Conservation (phyloP, 768 basidiomycete genomes). For the Rhizopogon vinicolor region DNA sequence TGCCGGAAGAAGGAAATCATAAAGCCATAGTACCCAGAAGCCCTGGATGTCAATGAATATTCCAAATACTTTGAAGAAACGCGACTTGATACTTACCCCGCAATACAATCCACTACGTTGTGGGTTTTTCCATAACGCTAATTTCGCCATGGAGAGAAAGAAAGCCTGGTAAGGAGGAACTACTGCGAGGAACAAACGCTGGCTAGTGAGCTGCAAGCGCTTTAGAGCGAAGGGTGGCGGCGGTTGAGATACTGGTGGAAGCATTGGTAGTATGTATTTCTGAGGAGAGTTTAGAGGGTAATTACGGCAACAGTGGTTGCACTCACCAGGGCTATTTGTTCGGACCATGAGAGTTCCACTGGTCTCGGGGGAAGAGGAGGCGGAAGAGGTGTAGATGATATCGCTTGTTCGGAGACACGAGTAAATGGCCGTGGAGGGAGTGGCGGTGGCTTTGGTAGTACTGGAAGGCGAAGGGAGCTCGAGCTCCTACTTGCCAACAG, state of each 20-base stretch:
- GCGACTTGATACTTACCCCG: slow-evolving; percentile 33
- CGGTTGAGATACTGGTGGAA: slow-evolving; percentile 38
- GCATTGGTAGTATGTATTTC: slow-evolving; percentile 40
- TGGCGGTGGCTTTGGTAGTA: not conserved
- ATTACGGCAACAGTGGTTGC: slow-evolving; percentile 6
- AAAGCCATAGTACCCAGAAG: slow-evolving; percentile 64
- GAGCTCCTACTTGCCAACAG: not conserved
- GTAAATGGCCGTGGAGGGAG: not conserved
- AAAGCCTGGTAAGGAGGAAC: slow-evolving; percentile 48
- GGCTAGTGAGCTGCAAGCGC: slow-evolving; percentile 43
- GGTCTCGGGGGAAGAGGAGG: slow-evolving; percentile 6
- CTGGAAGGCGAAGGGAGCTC: not conserved
- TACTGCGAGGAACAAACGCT: slow-evolving; percentile 52
- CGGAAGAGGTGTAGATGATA: slow-evolving; percentile 1
- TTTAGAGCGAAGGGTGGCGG: slow-evolving; percentile 50
- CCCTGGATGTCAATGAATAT: slow-evolving; percentile 28
- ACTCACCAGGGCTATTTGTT: slow-evolving; percentile 21
- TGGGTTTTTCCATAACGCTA: slow-evolving; percentile 56
- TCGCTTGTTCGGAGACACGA: not conserved
- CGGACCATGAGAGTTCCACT: slow-evolving; percentile 19
- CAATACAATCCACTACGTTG: slow-evolving; percentile 46
- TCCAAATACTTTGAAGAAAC: not conserved
- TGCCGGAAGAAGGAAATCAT: slow-evolving; percentile 50
- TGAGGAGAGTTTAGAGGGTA: slow-evolving; percentile 11
- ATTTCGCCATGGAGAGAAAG: slow-evolving; percentile 27